phyloP scores from a whole-genome alignment of 345 rosid genomes.

The Eucalyptus guilfoylei region DNA sequence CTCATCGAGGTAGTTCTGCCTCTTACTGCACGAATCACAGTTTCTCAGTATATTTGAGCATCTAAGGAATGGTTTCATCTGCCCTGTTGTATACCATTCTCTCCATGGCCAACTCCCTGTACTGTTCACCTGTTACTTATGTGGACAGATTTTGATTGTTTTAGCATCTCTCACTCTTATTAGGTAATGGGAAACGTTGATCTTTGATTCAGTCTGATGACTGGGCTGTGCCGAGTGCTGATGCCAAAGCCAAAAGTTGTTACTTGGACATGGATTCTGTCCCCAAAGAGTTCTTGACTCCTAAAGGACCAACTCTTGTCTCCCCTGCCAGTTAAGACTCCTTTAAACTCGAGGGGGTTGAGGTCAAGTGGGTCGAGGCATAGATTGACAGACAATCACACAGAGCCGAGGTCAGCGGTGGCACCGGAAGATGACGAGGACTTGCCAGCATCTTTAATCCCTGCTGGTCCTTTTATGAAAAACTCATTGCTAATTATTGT shows the following conservation, averaged over 20 bases:
- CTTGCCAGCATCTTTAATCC: conserved; percentile 35
- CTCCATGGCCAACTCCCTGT: no score
- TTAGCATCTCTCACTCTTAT: background rate
- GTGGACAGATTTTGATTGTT: no score
- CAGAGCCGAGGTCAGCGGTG: conserved; percentile 19
- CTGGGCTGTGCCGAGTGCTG: conserved; percentile 76
- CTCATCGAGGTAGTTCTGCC: conserved; percentile 89
- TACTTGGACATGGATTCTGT: conserved; percentile 84
- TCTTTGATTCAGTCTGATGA: conserved; percentile 72
- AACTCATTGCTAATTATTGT: background rate
- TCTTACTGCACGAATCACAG: conserved; percentile 93
- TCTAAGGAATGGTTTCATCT: no score
- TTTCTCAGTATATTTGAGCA: conserved; percentile 72
- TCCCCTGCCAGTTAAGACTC: conserved; percentile 15
- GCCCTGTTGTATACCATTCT: no score
- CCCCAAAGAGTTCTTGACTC: conserved; percentile 50
- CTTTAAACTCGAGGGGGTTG: conserved; percentile 45
- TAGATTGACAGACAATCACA: conserved; percentile 42
- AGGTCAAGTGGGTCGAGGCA: conserved; percentile 62
- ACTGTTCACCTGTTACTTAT: no score
- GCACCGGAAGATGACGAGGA: conserved; percentile 44
- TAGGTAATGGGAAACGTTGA: conserved; percentile 94
- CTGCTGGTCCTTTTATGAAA: conserved; percentile 73
- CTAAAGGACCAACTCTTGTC: conserved; percentile 33
- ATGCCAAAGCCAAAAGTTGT: conserved; percentile 80